Evolutionary conservation across 352 stramenopile species (phyloP), one percentile per base, ranked within the genome.

Genomic region (Phytopythium montanum): DNA sequence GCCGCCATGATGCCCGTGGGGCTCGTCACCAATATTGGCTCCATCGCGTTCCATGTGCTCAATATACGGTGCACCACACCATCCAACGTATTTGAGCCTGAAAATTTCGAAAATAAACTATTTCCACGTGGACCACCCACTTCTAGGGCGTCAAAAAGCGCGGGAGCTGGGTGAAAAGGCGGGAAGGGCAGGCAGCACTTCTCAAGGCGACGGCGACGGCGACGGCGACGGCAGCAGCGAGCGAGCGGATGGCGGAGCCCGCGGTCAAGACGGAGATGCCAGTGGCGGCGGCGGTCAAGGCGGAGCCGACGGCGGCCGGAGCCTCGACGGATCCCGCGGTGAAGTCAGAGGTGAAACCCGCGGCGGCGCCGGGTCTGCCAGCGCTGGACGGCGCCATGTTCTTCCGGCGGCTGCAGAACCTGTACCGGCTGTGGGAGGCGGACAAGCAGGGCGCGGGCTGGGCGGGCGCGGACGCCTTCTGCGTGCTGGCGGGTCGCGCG

Each of bases 401-500:
- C 64, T 95, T 91, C 69, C 81, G 84, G 25, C 86, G 86, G 5
- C 75, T 95, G n/a, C 61, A 89, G 41, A 79, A 69, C 28, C 72
- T 95, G 38, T 93, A 94, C 62, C 68, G 62, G 39, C 73, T 79
- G 16, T 95, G 86, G 86, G 72, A 72, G 69, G 67, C 87, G 44
- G 61, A 78, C 59, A 85, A 86, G 58, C 64, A 57, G 18, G 59
- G 73, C 28, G 36, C 73, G 6, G 59, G 54, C 23, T 96, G 87
- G 87, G 77, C 70, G 3, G 68, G 66, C 21, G 75, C 72, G n/a
- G 78, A 90, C 55, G 69, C 83, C 49, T 92, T 96, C 75, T 94
- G 84, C 60, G 79, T 96, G 61, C 74, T 94, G 2, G 80, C 87
- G 3, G 87, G 87, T 19, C 87, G 87, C 55, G 78, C 85, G 49